Base-by-base conservation (phyloP, 1,284 basidiomycete species). In the Phenoliferia sp. region DNA sequence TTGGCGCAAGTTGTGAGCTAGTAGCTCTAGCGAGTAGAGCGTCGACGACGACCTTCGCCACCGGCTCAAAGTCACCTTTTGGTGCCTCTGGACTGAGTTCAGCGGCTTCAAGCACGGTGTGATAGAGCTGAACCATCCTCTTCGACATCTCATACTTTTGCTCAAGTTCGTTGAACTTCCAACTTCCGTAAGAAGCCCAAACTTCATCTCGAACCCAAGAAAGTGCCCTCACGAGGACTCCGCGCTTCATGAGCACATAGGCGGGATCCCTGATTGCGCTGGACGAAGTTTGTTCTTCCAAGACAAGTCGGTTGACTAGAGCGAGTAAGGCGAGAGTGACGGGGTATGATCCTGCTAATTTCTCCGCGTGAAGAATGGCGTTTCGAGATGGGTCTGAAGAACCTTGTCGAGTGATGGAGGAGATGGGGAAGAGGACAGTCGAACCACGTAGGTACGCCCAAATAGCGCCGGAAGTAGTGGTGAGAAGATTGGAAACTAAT, bases 361-460 rank as follows among this genome's bases (percentile, higher is more conserved):
- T 84, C 77, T 94, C 92, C 0, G 85, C 81, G 0, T 86, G 83
- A 52, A 94, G 82, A 1, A 90, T 85, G n/a, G 84, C 81, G 0
- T 86, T 85, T 12, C 85, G 84, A 68, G 71, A 59, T 9, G 73
- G 63, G 85, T 85, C 3, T 10, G 48, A 84, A 84, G 34, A 82
- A 80, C 7, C 81, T 78, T 60, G 36, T 34, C 58, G 16, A 22
- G 65, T 32, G 48, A 44, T 32, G 5, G 65, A 29, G 33, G 54
- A 33, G 2, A 65, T 83, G 19, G 89, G 89, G 76, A 93, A 91
- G 22, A 94, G 81, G 6, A 87, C 82, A 2, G 85, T 82, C 1
- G 90, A 88, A 2, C 89, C 90, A 16, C 90, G 87, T 33, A 92
- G 84, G 74, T 88, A 92, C 7, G 92, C 82, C 92, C 92, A 94